Evolutionary conservation across 768 basidiomycete species (phyloP).

Genomic region (Boletus patriciae): DNA sequence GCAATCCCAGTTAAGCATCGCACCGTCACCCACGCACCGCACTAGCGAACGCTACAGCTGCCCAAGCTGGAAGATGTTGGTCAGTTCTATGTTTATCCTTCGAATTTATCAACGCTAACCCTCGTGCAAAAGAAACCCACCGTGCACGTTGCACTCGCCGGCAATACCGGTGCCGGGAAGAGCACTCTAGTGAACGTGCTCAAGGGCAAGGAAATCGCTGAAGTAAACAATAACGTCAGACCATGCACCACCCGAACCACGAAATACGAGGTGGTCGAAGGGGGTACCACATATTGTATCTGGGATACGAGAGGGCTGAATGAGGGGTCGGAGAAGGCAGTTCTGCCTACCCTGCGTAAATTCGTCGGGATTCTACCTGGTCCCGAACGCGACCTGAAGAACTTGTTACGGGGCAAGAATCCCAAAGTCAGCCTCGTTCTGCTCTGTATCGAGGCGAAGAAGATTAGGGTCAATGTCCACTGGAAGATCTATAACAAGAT

Average conservation of each 20-base stretch:
- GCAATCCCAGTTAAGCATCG: neutral
- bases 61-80: constrained; percentile 15
- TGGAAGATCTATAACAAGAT: constrained; percentile 26
- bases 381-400: constrained; percentile 20
- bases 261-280: constrained; percentile 11
- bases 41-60: neutral
- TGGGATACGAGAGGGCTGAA: constrained; percentile 30
- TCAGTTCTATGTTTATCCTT: constrained; percentile 4
- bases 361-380: constrained; percentile 6
- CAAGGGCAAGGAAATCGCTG: constrained; percentile 11
- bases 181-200: constrained; percentile 31
- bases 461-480: constrained; percentile 12
- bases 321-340: constrained; percentile 13
- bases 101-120: neutral
- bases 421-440: constrained; percentile 20
- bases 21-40: neutral
- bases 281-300: constrained; percentile 10
- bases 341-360: neutral
- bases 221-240: constrained; percentile 16
- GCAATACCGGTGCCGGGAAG: constrained; percentile 27
- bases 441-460: constrained; percentile 22
- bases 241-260: constrained; percentile 18
- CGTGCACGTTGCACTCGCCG: constrained; percentile 22
- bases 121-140: neutral
- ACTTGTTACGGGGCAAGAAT: constrained; percentile 12